Base-by-base conservation (phyloP, 768 basidiomycete genomes). In the Coprinopsis sp. region DNA sequence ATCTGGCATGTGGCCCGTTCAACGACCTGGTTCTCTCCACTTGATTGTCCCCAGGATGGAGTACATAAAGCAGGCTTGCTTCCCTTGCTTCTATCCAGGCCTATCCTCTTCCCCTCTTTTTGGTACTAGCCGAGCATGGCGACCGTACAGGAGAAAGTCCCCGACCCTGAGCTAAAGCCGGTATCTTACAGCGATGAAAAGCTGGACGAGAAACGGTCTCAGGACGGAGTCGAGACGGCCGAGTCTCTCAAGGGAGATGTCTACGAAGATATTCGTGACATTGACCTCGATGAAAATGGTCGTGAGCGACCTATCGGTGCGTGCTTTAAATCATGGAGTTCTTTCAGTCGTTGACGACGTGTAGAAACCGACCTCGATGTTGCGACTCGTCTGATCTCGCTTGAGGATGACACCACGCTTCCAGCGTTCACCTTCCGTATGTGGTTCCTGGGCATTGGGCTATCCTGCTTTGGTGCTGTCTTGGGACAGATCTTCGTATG, bases 401-500 rank as follows among this genome's bases (percentile, higher is more conserved):
- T 77, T 14, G 76, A 76, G 33, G 78, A 78, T 51, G 76, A 78
- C 54, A 72, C 79, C 0, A 63, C 64, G 0, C 63, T 77, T 1
- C 76, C 70, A 1, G 63, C 68, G 0, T 72, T 74, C 50, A 81
- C 79, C 0, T 78, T 82, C 61, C 64, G 79, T 13, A 73, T 78
- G 56, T 73, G 75, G 69, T 71, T 81, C 59, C 66, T 81, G 1
- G 74, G 74, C 29, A 54, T 79, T 13, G 79, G 78, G 8, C 66
- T 81, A 14, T 70, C 77, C 7, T 74, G 76, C 49, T 82, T 82
- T 55, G 78, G 77, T 47, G 69, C 66, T 31, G 78, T 79, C 3
- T 60, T 74, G 4, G 64, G 72, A 2, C 71, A 76, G 47, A 74
- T 77, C 22, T 76, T 77, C 54, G 72, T 73, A 51, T 16, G 71